These are phyloP conservation scores for Tagetes patula DNA, from an alignment of 129 eudicot genomes.

Conservation along the genomic window DNA sequence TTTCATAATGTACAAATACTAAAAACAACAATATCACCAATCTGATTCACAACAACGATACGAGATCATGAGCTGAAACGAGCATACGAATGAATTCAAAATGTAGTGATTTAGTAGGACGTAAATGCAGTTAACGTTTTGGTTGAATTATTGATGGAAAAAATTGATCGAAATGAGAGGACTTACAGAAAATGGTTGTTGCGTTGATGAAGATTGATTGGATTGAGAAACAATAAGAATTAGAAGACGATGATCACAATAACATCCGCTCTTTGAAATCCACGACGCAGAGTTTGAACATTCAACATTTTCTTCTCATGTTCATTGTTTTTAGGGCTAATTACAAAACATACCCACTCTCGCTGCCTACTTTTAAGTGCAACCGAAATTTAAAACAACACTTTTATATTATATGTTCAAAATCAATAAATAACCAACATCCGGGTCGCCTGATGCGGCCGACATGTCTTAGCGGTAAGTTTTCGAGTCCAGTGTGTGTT, in stretches of 20 bases:
- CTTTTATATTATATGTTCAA: neutral
- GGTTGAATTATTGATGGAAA: neutral
- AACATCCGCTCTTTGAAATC: conserved; percentile 25
- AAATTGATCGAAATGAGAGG: conserved; percentile 11
- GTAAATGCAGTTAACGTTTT: conserved; percentile 11
- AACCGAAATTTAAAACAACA: neutral
- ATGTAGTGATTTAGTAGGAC: neutral
- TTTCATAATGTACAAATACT: neutral
- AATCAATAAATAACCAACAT: no score
- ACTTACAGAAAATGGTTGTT: conserved; percentile 17
- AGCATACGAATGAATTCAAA: neutral
- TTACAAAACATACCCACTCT: conserved; percentile 21
- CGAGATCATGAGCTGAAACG: conserved; percentile 2
- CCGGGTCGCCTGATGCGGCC: no score
- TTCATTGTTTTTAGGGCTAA: conserved; percentile 30
- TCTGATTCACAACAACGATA: neutral
- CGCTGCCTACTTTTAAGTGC: neutral
- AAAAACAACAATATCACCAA: conserved; percentile 1
- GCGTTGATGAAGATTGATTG: neutral
- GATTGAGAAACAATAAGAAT: neutral
- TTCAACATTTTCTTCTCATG: conserved; percentile 8
- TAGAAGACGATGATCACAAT: conserved; percentile 29
- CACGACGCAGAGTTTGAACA: conserved; percentile 25
- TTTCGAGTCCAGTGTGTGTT: no score
- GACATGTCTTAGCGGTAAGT: no score